Conservation (phyloP, 257 asterid species). For the Rauvolfia tetraphylla region DNA sequence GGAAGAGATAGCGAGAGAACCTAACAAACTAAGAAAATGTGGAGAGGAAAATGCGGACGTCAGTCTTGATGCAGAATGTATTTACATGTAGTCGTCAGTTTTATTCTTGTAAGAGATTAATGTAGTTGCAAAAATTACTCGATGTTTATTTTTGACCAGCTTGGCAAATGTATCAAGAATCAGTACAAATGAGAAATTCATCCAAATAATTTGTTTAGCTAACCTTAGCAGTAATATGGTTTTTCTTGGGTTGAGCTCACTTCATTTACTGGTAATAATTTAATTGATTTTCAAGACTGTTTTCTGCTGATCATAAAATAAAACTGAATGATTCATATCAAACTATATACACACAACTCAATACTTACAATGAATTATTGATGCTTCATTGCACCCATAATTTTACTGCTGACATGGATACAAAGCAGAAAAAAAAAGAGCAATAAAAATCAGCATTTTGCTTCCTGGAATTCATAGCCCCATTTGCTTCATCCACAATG, state of each 20-base stretch:
- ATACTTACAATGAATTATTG: background rate
- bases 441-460: background rate
- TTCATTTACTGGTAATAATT: background rate
- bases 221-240: too few relatives aligned
- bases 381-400: background rate
- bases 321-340: background rate
- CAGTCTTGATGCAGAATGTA: too few relatives aligned
- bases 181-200: too few relatives aligned
- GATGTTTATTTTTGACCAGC: too few relatives aligned
- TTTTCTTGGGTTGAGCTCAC: background rate
- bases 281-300: background rate
- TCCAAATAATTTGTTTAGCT: too few relatives aligned
- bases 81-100: too few relatives aligned
- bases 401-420: background rate
- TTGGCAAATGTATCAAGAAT: background rate
- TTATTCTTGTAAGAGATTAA: too few relatives aligned
- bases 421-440: background rate
- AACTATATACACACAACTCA: background rate
- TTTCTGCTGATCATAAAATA: background rate
- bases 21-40: too few relatives aligned
- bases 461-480: conserved; percentile 32
- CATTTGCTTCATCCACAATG: conserved; percentile 96
- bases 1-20: too few relatives aligned
- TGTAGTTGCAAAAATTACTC: too few relatives aligned
- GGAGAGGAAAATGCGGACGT: too few relatives aligned